Conservation (phyloP, 1,139 yeast genomes). For the Pichia sp. region DNA sequence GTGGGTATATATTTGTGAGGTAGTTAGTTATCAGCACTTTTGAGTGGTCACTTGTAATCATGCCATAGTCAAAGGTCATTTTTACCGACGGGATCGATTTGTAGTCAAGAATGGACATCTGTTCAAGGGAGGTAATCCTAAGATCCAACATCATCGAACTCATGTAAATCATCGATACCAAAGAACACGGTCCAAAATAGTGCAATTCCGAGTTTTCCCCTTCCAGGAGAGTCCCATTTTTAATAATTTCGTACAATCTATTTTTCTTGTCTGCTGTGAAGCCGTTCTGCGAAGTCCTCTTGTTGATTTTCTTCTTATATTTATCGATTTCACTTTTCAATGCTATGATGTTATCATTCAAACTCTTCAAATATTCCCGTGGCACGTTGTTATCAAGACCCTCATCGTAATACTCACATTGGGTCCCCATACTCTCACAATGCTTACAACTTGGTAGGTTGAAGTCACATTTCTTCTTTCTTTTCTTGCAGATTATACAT, state of each 20-base stretch:
- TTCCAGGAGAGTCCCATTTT: slow-evolving; percentile 19
- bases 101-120: not conserved
- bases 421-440: slow-evolving; percentile 21
- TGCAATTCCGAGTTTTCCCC: slow-evolving; percentile 13
- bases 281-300: not conserved
- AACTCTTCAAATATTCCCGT: slow-evolving; percentile 18
- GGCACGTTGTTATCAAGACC: slow-evolving; percentile 20
- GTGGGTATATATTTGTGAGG: slow-evolving; percentile 21
- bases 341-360: slow-evolving; percentile 19
- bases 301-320: slow-evolving; percentile 18
- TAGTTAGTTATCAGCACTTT: slow-evolving; percentile 22
- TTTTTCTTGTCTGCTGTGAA: not conserved
- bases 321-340: slow-evolving; percentile 20
- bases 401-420: slow-evolving; percentile 24
- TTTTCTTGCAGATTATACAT: slow-evolving; percentile 21
- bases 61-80: slow-evolving; percentile 18
- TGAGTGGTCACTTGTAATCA: slow-evolving; percentile 21
- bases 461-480: slow-evolving; percentile 25
- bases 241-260: slow-evolving; percentile 11
- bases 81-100: slow-evolving; percentile 13
- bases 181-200: slow-evolving; percentile 23
- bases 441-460: slow-evolving; percentile 22
- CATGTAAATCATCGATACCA: slow-evolving; percentile 16
- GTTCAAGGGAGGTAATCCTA: not conserved
- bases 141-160: slow-evolving; percentile 15